phyloP scores from a whole-genome alignment of 1,284 basidiomycete species.

The Porogramme epimiltina region DNA sequence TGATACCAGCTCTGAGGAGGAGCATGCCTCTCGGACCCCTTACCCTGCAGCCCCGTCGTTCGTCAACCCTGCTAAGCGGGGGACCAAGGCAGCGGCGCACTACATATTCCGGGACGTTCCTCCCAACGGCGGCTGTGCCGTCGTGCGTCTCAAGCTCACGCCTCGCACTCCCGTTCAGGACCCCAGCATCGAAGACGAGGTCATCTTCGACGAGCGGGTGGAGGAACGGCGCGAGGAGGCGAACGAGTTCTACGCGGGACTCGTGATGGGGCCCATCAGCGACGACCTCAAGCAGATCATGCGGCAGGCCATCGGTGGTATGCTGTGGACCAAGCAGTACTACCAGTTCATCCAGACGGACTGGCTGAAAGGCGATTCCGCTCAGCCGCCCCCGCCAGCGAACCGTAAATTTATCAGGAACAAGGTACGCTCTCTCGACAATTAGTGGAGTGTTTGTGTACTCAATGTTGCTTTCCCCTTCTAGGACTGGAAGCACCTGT shows the following conservation, averaged over 20 bases:
- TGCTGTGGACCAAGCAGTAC: conserved; percentile 99
- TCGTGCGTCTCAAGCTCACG: conserved; percentile 93
- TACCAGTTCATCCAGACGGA: conserved; percentile 96
- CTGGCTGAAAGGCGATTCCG: conserved; percentile 94
- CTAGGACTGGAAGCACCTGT: conserved; percentile 92
- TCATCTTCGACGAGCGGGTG: conserved; percentile 84
- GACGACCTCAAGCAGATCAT: conserved; percentile 96
- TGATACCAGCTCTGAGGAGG: conserved; percentile 31
- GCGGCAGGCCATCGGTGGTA: conserved; percentile 96
- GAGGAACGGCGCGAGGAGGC: conserved; percentile 91
- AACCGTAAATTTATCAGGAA: conserved; percentile 89
- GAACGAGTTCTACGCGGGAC: conserved; percentile 90
- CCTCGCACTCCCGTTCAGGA: conserved; percentile 77
- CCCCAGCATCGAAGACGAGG: conserved; percentile 84
- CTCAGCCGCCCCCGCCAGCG: conserved; percentile 92
- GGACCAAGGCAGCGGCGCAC: conserved; percentile 93
- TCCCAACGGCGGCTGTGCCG: conserved; percentile 89
- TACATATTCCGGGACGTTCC: conserved; percentile 90
- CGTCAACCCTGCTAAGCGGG: conserved; percentile 86
- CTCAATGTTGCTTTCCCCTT: conserved; percentile 1
- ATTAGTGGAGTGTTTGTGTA: not conserved
- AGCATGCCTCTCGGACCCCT: conserved; percentile 56
- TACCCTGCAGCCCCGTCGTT: conserved; percentile 57
- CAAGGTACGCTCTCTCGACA: conserved; percentile 56
- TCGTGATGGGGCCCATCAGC: conserved; percentile 81